Percentiles rank a stretch among this genome's conserved stretches.
phyloP scores from a whole-genome alignment of 148 eudicot genomes.

The Persicaria tinctoria region DNA sequence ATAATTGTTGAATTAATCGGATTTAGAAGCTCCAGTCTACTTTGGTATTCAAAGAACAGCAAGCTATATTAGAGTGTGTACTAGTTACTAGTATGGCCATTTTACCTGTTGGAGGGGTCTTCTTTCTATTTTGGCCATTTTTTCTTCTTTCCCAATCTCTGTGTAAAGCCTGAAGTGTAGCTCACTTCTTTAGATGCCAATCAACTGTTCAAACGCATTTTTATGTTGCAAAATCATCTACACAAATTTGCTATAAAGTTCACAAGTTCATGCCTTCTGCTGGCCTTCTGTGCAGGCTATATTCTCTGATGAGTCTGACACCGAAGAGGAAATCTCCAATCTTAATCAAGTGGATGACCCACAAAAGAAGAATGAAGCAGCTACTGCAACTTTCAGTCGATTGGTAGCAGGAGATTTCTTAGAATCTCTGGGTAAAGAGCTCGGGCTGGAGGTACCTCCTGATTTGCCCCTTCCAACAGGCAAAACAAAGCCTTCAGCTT shows the following conservation, averaged over 20 bases:
- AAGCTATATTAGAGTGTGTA: not conserved
- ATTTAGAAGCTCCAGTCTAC: not conserved
- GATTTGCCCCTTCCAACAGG: constrained; percentile 38
- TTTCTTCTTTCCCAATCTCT: not conserved
- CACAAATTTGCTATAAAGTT: not conserved
- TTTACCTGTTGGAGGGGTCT: not conserved
- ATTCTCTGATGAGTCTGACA: constrained; percentile 86
- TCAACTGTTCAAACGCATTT: not conserved
- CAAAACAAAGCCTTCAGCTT: constrained; percentile 22
- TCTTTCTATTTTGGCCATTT: not conserved
- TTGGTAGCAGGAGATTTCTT: constrained; percentile 92
- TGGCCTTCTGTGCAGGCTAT: constrained; percentile 54
- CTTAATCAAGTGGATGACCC: constrained; percentile 42
- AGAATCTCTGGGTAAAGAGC: constrained; percentile 91
- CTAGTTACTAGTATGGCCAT: not conserved
- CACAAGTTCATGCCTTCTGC: not conserved
- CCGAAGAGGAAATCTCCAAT: constrained; percentile 41
- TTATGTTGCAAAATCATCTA: not conserved
- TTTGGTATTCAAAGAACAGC: not conserved
- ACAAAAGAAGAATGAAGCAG: constrained; percentile 70
- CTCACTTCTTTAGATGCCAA: not conserved
- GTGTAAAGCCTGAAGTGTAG: not conserved
- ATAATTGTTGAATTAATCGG: constrained; percentile 11
- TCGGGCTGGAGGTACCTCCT: constrained; percentile 89
- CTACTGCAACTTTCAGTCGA: constrained; percentile 71